Evolutionary conservation across 2,329 filamentous ascomycete species (phyloP).

Genomic region (Fusarium papillatum): DNA sequence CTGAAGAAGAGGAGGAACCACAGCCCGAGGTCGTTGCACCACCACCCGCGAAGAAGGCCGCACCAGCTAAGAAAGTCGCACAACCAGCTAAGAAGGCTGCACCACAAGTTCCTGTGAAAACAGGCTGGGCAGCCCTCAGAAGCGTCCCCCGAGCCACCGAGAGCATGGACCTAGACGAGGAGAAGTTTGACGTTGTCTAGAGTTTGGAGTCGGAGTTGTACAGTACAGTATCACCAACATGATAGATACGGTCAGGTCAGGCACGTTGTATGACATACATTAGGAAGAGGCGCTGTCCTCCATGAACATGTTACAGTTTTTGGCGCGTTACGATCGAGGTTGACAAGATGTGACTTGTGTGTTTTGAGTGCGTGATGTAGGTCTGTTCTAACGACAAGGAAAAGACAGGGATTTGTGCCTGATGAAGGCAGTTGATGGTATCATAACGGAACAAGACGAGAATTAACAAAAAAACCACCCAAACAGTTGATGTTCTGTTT

Average conservation of each 20-base stretch:
- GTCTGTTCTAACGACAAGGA: neutral
- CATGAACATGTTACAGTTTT: neutral
- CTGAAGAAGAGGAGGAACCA: constrained; percentile 30
- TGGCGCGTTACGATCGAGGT: neutral
- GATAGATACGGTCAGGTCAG: constrained; percentile 13
- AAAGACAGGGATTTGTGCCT: neutral
- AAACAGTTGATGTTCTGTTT: neutral
- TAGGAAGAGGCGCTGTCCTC: neutral
- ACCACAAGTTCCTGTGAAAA: constrained; percentile 39
- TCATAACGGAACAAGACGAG: constrained; percentile 6
- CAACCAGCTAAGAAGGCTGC: neutral
- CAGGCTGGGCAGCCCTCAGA: constrained; percentile 49
- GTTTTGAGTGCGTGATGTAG: neutral
- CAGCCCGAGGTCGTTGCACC: constrained; percentile 18
- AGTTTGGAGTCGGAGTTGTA: neutral
- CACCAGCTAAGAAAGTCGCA: no score
- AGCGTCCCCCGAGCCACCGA: constrained; percentile 38
- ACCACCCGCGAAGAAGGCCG: neutral
- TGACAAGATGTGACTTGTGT: neutral
- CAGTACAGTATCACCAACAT: constrained; percentile 11
- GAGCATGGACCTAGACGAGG: constrained; percentile 49
- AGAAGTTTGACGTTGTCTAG: constrained; percentile 50
- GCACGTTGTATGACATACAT: constrained; percentile 4
- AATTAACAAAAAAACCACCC: neutral
- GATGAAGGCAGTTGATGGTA: constrained; percentile 13